Percentiles rank a stretch among this genome's conserved stretches.
phyloP scores from a whole-genome alignment of 2,329 filamentous ascomycete species.

The Pyricularia sp. region DNA sequence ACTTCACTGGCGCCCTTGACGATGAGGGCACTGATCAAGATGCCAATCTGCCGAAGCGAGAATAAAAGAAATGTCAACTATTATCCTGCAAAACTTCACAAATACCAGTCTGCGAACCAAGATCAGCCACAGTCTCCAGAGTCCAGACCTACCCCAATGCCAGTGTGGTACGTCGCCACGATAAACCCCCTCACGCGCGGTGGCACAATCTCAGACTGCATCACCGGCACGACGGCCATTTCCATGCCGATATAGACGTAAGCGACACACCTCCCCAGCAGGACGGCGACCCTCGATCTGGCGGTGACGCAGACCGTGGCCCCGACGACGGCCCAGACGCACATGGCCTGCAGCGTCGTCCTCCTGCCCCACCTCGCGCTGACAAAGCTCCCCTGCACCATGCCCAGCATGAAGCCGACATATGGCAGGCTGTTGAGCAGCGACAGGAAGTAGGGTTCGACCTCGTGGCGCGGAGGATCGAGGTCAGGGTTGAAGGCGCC shows the following conservation, averaged over 20 bases:
- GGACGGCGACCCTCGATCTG: conserved; percentile 18
- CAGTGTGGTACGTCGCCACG: conserved; percentile 24
- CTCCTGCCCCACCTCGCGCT: conserved; percentile 22
- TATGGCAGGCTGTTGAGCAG: conserved; percentile 25
- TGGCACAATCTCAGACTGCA: conserved; percentile 24
- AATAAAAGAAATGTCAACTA: not conserved
- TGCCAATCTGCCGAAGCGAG: not conserved
- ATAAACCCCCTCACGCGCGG: conserved; percentile 20
- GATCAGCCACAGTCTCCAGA: not conserved
- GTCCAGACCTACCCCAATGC: conserved; percentile 16
- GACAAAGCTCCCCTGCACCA: conserved; percentile 19
- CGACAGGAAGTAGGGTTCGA: conserved; percentile 23
- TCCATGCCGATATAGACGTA: conserved; percentile 30
- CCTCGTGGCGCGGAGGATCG: not conserved
- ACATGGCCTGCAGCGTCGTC: conserved; percentile 26
- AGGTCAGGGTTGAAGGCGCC: conserved; percentile 16
- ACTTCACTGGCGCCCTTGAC: conserved; percentile 20
- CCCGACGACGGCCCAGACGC: conserved; percentile 21
- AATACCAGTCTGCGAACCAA: too few species aligned
- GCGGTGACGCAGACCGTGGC: conserved; percentile 23
- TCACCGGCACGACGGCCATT: conserved; percentile 24
- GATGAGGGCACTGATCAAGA: conserved; percentile 14
- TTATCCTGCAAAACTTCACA: not conserved
- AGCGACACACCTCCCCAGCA: conserved; percentile 24
- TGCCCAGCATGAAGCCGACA: conserved; percentile 21